Evolutionary conservation across 148 eudicot genomes (phyloP), one percentile per base, ranked within the genome.

Genomic region (Cornus controversa): DNA sequence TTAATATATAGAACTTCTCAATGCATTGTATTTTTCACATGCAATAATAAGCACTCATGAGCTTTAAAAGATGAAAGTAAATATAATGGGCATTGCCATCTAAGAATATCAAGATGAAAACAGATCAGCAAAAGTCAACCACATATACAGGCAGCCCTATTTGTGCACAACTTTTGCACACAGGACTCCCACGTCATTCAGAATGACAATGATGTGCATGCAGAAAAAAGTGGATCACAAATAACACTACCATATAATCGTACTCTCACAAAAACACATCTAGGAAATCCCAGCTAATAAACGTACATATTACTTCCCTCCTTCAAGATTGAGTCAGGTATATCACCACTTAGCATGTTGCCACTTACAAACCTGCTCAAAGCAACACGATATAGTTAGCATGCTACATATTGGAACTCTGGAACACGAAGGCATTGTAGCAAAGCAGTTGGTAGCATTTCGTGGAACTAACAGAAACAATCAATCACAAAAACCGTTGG

Each of bases 231-330:
- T 42, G 50, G 50, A 42, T 42, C 50, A 42, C 50, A 42, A n/a
- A 42, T 42, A 42, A 10, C 60, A 54, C 22, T 8, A 15, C 18
- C 60, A 54, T 54, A 15, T 18, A 54, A 54, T 3, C 60, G 1
- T 3, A 54, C 18, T 47, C n/a, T 23, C 54, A 79, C 26, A 4
- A 25, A 16, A 37, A 40, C n/a, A 40, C 16, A 22, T 2, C 13
- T n/a, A 60, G 15, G 31, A 10, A 50, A 57, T 78, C 76, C 54
- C 5, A 81, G 42, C 71, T 8, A 75, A 40, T 26, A 66, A 64
- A 80, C 90, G 63, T 88, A 91, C 96, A 90, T 83, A 71, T 81
- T 88, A 78, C 79, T 80, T 66, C 96, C 96, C 69, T 84, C 91
- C 81, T 80, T 81, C 88, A 91, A 81, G 71, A 92, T 74, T 82